Evolutionary conservation across 2,329 filamentous ascomycete genomes (phyloP), one percentile per base, ranked within the genome.

Genomic region (Botrytis porri): DNA sequence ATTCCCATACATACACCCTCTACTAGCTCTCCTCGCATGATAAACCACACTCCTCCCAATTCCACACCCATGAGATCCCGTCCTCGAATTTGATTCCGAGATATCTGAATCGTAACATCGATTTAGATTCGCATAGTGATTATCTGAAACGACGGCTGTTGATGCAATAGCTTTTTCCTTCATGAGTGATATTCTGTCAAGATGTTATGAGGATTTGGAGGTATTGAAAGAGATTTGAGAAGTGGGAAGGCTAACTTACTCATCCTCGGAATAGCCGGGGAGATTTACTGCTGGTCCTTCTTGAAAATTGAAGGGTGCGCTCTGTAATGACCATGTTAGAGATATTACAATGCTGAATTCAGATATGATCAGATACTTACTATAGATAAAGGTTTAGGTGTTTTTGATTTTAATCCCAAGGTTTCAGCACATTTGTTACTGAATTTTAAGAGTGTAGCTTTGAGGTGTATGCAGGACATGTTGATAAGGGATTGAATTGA

Each of bases 291-390:
- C 81, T 78, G 88, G 77, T 8, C 78, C 86, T 73, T 84, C 85
- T 78, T 86, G 86, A 78, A 89, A 86, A 79, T 89, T 84, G 81
- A 88, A 90, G 0, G 88, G 88, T 16, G 85, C 84, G 67, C 87
- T 89, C 88, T 89, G 74, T 64, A 20, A n/a, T 22, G n/a, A 61
- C 37, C 25, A 18, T 64, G 75, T 81, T 76, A 80, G 81, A 73
- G n/a, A 65, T 48, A 29, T 41, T 39, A n/a, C 14, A 62, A 5
- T 20, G 10, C 29, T 7, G 25, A 35, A 16, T 4, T 54, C 10
- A 1, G 5, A 41, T 10, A n/a, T n/a, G 22, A 22, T 14, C 18
- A 35, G 45, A 43, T 20, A 54, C 70, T 29, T 65, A 77, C 77
- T 45, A 78, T 78, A 12, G 75, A 71, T 29, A 77, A 63, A 45